A percentile compares a stretch with the other conserved stretches of the same genome.
These are phyloP conservation scores for Acanthamoeba castellanii DNA, from an alignment of 208 protist genomes.

Conservation along the genomic window DNA sequence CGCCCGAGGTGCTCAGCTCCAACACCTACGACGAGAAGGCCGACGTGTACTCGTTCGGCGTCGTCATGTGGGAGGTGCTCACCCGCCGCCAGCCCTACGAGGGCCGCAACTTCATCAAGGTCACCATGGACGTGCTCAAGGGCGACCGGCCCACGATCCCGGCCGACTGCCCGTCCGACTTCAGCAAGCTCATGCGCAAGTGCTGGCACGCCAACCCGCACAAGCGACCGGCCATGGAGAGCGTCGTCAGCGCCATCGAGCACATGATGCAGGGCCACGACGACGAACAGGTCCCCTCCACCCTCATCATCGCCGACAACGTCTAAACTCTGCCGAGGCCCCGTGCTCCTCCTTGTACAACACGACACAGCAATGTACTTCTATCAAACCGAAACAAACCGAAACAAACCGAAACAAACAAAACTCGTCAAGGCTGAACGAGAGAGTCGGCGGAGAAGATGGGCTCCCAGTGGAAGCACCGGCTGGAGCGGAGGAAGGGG, in stretches of 20 bases:
- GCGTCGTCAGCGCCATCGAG: neutral
- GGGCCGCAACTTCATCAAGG: slow-evolving; percentile 13
- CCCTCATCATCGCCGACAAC: neutral
- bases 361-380: no score
- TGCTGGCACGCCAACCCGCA: slow-evolving; percentile 33
- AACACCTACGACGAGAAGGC: slow-evolving; percentile 78
- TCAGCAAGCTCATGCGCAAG: slow-evolving; percentile 45
- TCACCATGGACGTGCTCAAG: slow-evolving; percentile 17
- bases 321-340: neutral
- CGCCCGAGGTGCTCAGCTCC: slow-evolving; percentile 78
- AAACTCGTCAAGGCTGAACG: neutral
- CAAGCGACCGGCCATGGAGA: slow-evolving; percentile 24
- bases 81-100: slow-evolving; percentile 75
- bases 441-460: neutral
- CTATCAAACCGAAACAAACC: no score
- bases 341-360: no score
- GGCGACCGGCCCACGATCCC: slow-evolving; percentile 48
- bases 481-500: neutral
- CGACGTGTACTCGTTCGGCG: slow-evolving; percentile 87
- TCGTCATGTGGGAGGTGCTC: slow-evolving; percentile 86
- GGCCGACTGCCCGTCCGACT: slow-evolving; percentile 4
- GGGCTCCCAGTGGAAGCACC: neutral
- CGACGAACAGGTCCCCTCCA: slow-evolving; percentile 16
- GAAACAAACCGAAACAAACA: no score
- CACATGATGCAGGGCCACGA: slow-evolving; percentile 10